Percentiles rank a stretch among this genome's conserved stretches.
Conservation (phyloP, 306 rosid species). For the Ochetophila trinervis region DNA sequence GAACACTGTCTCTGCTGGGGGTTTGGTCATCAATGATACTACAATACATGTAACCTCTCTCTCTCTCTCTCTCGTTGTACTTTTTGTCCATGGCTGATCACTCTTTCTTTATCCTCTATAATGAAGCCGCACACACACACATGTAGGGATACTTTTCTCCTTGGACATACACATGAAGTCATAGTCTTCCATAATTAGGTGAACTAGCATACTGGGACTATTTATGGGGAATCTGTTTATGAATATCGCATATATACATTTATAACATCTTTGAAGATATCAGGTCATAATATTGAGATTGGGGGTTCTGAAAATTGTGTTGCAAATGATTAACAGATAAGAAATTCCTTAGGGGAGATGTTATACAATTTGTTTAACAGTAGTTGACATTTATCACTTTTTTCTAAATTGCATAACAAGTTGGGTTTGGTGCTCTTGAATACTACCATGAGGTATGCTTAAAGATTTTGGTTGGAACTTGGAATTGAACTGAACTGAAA, state of each 20-base stretch:
- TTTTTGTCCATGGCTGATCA: too few relatives aligned
- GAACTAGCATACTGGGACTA: not conserved
- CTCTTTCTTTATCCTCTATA: not conserved
- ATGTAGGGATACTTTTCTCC: not conserved
- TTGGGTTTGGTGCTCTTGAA: too few relatives aligned
- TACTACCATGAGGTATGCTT: too few relatives aligned
- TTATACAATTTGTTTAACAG: too few relatives aligned
- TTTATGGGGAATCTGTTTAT: not conserved
- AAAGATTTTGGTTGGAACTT: too few relatives aligned
- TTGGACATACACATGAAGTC: not conserved
- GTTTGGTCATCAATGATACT: constrained; percentile 85
- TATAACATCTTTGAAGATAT: not conserved
- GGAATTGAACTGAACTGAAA: too few relatives aligned
- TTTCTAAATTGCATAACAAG: too few relatives aligned
- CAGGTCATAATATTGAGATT: too few relatives aligned
- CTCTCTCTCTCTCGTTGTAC: constrained; percentile 9
- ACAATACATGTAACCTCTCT: constrained; percentile 54
- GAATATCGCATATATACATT: not conserved
- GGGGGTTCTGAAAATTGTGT: too few relatives aligned
- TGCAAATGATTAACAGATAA: too few relatives aligned
- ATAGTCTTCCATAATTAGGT: not conserved
- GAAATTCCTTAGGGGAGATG: too few relatives aligned
- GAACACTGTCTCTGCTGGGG: constrained; percentile 70
- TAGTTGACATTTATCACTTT: too few relatives aligned
- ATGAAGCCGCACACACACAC: not conserved